These are phyloP conservation scores for Metschnikowia amazonensis DNA, from an alignment of 805 yeast species.

Conservation along the genomic window DNA sequence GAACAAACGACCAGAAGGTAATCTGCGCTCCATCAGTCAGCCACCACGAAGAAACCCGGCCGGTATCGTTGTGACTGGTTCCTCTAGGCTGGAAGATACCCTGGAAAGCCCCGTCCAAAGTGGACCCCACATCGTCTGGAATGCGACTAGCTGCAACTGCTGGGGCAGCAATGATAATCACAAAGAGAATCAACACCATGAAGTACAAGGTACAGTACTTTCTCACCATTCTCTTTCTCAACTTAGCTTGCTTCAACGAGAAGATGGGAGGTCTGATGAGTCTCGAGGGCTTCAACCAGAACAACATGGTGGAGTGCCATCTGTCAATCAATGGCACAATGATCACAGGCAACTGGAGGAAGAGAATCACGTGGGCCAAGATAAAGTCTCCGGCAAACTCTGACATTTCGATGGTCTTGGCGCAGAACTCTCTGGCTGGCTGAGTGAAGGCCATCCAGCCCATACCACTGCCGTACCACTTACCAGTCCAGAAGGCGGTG, in stretches of 20 bases:
- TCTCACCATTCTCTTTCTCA: constrained; percentile 95
- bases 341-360: constrained; percentile 84
- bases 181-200: constrained; percentile 62
- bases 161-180: constrained; percentile 82
- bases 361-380: constrained; percentile 83
- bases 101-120: constrained; percentile 36
- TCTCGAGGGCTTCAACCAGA: constrained; percentile 97
- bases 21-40: constrained; percentile 22
- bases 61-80: constrained; percentile 80
- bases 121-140: constrained; percentile 36
- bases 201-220: constrained; percentile 85
- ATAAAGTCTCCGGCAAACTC: constrained; percentile 96
- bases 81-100: constrained; percentile 92
- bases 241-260: constrained; percentile 91
- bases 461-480: constrained; percentile 93
- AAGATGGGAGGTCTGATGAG: constrained; percentile 98
- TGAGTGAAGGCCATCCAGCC: constrained; percentile 94
- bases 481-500: constrained; percentile 99
- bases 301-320: constrained; percentile 97
- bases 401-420: constrained; percentile 89
- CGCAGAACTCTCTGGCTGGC: constrained; percentile 92
- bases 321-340: constrained; percentile 85
- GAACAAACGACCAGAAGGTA: constrained; percentile 48
- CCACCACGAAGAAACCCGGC: constrained; percentile 32
- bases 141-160: constrained; percentile 70